Percentiles rank a stretch among this genome's conserved stretches.
Conservation (phyloP, 75 land plant species). For the Adiantum capillusveneris region DNA sequence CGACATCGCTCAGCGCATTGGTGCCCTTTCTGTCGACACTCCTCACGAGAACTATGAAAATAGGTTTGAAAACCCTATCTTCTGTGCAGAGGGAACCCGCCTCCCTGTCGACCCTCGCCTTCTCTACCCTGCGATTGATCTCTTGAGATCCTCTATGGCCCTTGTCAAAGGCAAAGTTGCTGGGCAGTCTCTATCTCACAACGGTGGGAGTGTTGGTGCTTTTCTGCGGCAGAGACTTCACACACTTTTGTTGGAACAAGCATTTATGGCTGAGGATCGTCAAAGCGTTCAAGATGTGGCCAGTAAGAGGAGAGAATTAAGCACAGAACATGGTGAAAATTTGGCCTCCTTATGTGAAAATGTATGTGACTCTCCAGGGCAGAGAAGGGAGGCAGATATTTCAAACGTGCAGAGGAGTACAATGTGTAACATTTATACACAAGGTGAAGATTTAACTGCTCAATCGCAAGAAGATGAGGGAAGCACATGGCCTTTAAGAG, state of each 20-base stretch:
- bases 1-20: slow-evolving; percentile 35
- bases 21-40: slow-evolving; percentile 27
- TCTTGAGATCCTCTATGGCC: slow-evolving; percentile 39
- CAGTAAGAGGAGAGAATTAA: not conserved
- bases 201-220: slow-evolving; percentile 38
- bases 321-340: not conserved
- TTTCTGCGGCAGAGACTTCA: slow-evolving; percentile 51
- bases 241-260: slow-evolving; percentile 19
- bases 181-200: not conserved
- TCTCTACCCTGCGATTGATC: slow-evolving; percentile 23
- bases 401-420: too few species aligned
- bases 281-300: not conserved
- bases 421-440: too few species aligned
- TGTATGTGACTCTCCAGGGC: too few species aligned
- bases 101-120: slow-evolving; percentile 17
- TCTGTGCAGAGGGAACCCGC: slow-evolving; percentile 52
- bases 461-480: too few species aligned
- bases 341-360: not conserved
- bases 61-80: slow-evolving; percentile 28
- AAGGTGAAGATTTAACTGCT: too few species aligned
- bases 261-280: not conserved
- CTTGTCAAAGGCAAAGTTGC: slow-evolving; percentile 17
- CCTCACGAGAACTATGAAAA: slow-evolving; percentile 66
- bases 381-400: too few species aligned
- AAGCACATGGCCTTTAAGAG: too few species aligned